Evolutionary conservation across 495 filamentous ascomycete species (phyloP).

Genomic region (Penicillium herquei): DNA sequence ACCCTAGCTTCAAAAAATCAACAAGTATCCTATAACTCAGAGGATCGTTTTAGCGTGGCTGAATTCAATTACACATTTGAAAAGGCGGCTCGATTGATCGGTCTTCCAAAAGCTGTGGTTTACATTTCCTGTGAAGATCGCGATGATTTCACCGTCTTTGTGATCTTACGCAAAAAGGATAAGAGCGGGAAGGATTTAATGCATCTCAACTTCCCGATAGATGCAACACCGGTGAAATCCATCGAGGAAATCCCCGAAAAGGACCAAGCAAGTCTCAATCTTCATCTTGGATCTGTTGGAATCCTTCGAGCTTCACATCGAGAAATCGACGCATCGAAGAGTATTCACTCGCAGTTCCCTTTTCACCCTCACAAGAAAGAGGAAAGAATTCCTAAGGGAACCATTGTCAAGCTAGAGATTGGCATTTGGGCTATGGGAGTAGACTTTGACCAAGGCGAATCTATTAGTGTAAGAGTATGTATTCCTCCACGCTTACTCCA

Average conservation of each 20-base stretch:
- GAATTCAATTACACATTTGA: too few relatives aligned
- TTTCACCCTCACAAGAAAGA: slow-evolving; percentile 34
- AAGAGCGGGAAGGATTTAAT: slow-evolving; percentile 31
- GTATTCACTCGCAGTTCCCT: slow-evolving; percentile 26
- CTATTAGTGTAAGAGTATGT: slow-evolving; percentile 24
- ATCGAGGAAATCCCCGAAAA: slow-evolving; percentile 34
- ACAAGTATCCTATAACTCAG: too few relatives aligned
- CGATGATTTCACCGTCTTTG: too few relatives aligned
- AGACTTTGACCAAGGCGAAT: slow-evolving; percentile 30
- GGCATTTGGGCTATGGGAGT: slow-evolving; percentile 35
- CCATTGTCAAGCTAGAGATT: slow-evolving; percentile 33
- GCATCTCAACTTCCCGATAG: slow-evolving; percentile 35
- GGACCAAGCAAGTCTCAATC: slow-evolving; percentile 20
- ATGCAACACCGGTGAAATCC: slow-evolving; percentile 24
- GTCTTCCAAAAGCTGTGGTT: too few relatives aligned
- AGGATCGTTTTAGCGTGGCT: too few relatives aligned
- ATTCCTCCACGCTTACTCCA: too few relatives aligned
- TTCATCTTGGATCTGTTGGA: slow-evolving; percentile 29
- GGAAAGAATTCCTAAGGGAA: slow-evolving; percentile 32
- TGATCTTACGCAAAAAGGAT: too few relatives aligned
- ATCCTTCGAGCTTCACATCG: slow-evolving; percentile 31
- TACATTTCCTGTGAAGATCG: too few relatives aligned
- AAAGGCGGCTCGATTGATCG: too few relatives aligned
- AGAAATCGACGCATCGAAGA: slow-evolving; percentile 5
- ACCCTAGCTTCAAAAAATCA: too few relatives aligned